Conservation (phyloP, 257 asterid genomes). For the Fraxinus cuspidata region DNA sequence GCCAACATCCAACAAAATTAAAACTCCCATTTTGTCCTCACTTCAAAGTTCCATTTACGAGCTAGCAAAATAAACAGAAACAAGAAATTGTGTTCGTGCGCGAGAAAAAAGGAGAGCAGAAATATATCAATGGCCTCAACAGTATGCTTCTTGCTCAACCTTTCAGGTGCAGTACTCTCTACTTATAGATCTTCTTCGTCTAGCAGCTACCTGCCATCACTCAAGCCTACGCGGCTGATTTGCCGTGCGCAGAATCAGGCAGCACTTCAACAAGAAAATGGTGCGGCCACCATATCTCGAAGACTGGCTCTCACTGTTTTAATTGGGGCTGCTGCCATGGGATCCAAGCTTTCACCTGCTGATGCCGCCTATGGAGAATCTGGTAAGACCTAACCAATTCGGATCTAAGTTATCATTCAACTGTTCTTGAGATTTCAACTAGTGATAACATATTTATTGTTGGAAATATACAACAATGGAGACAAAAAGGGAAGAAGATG, state of each 20-base stretch:
- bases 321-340: conserved; percentile 70
- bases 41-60: not conserved
- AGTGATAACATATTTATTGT: not conserved
- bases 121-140: conserved; percentile 62
- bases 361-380: conserved; percentile 92
- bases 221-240: conserved; percentile 45
- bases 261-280: conserved; percentile 27
- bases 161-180: conserved; percentile 37
- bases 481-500: too few relatives aligned
- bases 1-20: conserved; percentile 41
- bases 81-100: not conserved
- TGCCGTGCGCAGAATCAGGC: conserved; percentile 66
- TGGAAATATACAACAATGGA: too few relatives aligned
- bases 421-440: not conserved
- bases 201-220: conserved; percentile 32
- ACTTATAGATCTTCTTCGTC: conserved; percentile 39
- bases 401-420: not conserved
- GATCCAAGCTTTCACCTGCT: conserved; percentile 73
- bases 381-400: conserved; percentile 36
- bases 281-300: conserved; percentile 47
- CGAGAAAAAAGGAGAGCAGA: not conserved
- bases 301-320: conserved; percentile 68
- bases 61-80: not conserved
- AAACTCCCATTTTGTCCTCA: conserved; percentile 37
- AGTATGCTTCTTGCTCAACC: conserved; percentile 70